Evolutionary conservation across 169 alveolate genomes (phyloP), one percentile per base, ranked within the genome.

Genomic region (Plasmodium adleri): DNA sequence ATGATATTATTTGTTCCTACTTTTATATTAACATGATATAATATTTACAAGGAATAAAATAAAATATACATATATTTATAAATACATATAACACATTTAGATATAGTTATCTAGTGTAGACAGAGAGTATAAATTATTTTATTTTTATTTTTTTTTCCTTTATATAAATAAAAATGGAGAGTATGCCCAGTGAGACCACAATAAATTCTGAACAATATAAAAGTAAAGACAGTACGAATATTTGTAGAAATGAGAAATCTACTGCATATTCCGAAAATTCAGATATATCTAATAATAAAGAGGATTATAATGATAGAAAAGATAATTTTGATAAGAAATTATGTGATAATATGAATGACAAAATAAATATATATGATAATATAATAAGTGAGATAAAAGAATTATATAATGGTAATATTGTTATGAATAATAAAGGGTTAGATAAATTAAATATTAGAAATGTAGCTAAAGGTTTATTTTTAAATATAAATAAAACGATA

Each of bases 341-440:
- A 70, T 63, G 76, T 49, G 76, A 70, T 26, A 76, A 56, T 5
- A 76, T 76, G 68, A 50, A 76, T 68, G 88, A 76, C 0, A 76
- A 66, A 70, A 20, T 76, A 3, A 76, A 76, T 43, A 56, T 76
- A 4, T 76, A 76, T 52, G 88, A 76, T 64, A 66, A 76, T 49
- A 76, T 76, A 10, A 56, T 76, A 64, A 64, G 88, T 28, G 88
- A 76, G n/a, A 76, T 76, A 63, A 76, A 76, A 58, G 88, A 76
- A 70, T 68, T 76, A 26, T 76, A 76, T 56, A 76, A 76, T 76
- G 88, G 88, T 0, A 76, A 76, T 62, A 76, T 76, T 13, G 76
- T 76, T 9, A 76, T 76, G 76, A 76, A 76, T 39, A 76, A 64
- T 64, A 76, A 76, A 76, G 88, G 88, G 0, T n/a, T 76, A 2